phyloP scores from a whole-genome alignment of 2,329 filamentous ascomycete genomes.

The Pyricularia pennisetigena region DNA sequence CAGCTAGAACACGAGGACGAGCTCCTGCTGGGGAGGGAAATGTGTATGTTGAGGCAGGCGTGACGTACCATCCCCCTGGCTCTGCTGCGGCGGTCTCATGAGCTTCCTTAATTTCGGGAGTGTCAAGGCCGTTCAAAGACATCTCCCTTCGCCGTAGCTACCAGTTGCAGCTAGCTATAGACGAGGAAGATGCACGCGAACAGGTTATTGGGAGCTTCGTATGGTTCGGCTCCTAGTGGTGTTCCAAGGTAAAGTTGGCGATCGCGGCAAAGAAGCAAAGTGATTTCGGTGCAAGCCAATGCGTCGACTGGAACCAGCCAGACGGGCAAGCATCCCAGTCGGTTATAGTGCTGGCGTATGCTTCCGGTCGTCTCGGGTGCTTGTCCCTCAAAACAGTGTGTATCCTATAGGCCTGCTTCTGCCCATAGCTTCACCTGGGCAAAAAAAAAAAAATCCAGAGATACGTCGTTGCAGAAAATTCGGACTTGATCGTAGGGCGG shows the following conservation, averaged over 20 bases:
- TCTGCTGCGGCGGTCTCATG: conserved; percentile 72
- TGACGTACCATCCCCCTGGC: conserved; percentile 82
- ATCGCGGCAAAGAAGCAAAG: background rate
- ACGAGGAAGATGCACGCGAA: background rate
- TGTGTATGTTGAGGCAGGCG: background rate
- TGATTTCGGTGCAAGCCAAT: background rate
- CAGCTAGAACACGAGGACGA: background rate
- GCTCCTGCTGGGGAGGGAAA: conserved; percentile 3
- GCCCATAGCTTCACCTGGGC: background rate
- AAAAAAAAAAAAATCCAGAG: background rate
- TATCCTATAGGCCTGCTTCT: background rate
- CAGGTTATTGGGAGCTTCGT: background rate
- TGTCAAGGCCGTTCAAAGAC: conserved; percentile 94
- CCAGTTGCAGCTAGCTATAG: background rate
- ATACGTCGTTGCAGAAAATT: background rate
- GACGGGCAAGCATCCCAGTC: background rate
- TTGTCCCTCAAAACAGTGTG: background rate
- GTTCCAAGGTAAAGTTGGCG: background rate
- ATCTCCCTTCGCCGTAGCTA: conserved; percentile 36
- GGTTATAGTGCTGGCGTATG: background rate
- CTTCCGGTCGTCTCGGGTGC: background rate
- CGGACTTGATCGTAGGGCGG: background rate
- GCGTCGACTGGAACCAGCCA: background rate
- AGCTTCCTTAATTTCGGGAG: conserved; percentile 70
- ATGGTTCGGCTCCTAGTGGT: background rate